Percentiles rank a stretch among this genome's conserved stretches.
phyloP scores from a whole-genome alignment of 257 asterid species.

The Paulownia fortunei region DNA sequence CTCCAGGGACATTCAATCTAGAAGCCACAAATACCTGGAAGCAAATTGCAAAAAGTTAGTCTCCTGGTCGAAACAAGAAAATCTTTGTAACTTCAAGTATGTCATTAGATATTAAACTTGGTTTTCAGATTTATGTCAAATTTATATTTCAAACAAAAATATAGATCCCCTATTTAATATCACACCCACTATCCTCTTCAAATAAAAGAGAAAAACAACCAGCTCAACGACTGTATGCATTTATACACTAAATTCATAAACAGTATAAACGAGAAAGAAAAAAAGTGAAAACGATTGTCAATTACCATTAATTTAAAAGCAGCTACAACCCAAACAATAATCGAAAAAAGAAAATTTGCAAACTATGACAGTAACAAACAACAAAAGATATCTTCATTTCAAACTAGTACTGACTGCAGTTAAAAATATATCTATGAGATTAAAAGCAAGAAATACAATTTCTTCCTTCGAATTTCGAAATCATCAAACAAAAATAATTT shows the following conservation, averaged over 20 bases:
- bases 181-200: not conserved
- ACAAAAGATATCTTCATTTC: not conserved
- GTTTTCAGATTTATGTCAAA: slow-evolving; percentile 5
- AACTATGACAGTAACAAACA: not conserved
- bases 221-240: not conserved
- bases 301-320: not conserved
- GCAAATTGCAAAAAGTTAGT: slow-evolving; percentile 23
- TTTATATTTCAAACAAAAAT: not conserved
- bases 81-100: not conserved
- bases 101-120: slow-evolving; percentile 4
- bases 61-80: not conserved
- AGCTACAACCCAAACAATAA: not conserved
- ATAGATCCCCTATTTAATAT: not conserved
- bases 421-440: not conserved
- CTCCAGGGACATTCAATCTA: slow-evolving; percentile 96
- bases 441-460: not conserved
- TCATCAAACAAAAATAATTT: slow-evolving; percentile 1
- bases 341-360: not conserved
- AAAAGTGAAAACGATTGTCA: no score
- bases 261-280: not conserved
- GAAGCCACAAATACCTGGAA: slow-evolving; percentile 97
- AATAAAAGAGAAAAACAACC: no score
- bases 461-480: not conserved
- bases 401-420: not conserved
- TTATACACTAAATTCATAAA: no score